Evolutionary conservation across 495 filamentous ascomycete genomes (phyloP).

Genomic region (Trichoderma orchidacearum): DNA sequence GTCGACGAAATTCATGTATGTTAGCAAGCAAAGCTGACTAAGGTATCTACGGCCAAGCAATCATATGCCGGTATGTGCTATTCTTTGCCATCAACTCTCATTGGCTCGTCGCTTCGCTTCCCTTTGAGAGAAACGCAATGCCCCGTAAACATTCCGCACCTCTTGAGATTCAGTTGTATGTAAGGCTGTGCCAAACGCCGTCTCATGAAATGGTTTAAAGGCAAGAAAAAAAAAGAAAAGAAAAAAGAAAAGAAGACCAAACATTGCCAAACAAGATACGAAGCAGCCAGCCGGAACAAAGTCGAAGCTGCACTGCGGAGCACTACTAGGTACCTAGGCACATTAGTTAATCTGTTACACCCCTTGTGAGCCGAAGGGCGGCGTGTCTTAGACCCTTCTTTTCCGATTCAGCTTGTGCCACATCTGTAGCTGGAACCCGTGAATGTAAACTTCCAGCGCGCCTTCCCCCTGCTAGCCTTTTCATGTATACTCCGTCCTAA

Average conservation of each 20-base stretch:
- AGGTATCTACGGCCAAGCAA: too few relatives aligned
- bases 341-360: background rate
- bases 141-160: too few relatives aligned
- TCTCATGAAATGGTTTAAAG: too few relatives aligned
- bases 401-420: background rate
- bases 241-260: background rate
- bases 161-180: background rate
- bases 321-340: too few relatives aligned
- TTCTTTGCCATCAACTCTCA: background rate
- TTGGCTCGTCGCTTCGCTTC: too few relatives aligned
- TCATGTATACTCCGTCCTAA: background rate
- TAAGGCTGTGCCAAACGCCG: background rate
- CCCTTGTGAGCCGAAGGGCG: background rate
- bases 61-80: too few relatives aligned
- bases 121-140: too few relatives aligned
- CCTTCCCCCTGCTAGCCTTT: background rate
- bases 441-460: background rate
- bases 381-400: conserved; percentile 1
- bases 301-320: too few relatives aligned
- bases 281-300: background rate
- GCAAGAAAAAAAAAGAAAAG: too few relatives aligned
- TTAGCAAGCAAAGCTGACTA: too few relatives aligned
- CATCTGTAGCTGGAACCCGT: background rate
- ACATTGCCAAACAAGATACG: background rate
- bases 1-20: background rate